A percentile compares a stretch with the other conserved stretches of the same genome.
These are phyloP conservation scores for Phalaenopsis aphrodite DNA, from an alignment of 106 monocot genomes.

Conservation along the genomic window DNA sequence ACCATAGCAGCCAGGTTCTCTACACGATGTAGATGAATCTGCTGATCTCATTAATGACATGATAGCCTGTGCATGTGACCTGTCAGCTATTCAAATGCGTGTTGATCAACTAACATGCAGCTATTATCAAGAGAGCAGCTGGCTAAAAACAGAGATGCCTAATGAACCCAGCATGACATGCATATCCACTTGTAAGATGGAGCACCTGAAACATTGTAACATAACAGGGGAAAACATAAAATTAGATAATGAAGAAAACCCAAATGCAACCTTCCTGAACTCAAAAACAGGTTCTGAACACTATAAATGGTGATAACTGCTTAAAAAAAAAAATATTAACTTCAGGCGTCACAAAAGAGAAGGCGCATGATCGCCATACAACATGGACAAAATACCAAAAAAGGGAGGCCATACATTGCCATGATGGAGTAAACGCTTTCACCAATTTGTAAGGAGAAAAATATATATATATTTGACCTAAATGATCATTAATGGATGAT, in stretches of 20 bases:
- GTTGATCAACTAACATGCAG: not conserved
- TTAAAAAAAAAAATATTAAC: not conserved
- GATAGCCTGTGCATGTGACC: not conserved
- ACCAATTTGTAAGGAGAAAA: no score
- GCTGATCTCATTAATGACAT: constrained; percentile 53
- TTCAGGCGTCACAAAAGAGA: not conserved
- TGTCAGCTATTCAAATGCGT: no score
- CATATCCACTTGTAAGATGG: not conserved
- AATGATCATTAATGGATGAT: no score
- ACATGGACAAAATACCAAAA: no score
- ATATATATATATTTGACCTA: no score
- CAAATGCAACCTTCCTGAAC: not conserved
- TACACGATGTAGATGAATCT: constrained; percentile 50
- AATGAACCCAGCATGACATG: not conserved
- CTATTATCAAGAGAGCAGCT: not conserved
- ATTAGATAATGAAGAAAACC: not conserved
- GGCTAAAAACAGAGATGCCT: not conserved
- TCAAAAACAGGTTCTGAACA: not conserved
- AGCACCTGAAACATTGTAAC: not conserved
- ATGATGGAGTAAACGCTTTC: no score
- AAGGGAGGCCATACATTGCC: no score
- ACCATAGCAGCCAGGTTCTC: constrained; percentile 29
- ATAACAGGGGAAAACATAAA: not conserved
- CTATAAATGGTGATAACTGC: not conserved
- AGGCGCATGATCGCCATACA: no score